Conservation (phyloP, 768 basidiomycete species). For the Psilocybe azurescens region DNA sequence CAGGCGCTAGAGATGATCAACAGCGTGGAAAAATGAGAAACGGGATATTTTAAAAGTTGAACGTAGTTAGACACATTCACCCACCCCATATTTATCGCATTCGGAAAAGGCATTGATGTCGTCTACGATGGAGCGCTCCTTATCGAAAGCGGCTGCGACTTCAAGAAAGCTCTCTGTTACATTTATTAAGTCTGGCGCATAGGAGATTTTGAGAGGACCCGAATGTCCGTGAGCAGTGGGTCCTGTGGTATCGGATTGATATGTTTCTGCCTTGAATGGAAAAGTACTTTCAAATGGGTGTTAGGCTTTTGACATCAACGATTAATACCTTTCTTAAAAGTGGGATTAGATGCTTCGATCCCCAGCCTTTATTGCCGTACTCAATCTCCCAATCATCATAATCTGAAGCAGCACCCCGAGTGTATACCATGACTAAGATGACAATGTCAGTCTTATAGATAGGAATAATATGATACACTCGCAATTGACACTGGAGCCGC, state of each 20-base stretch:
- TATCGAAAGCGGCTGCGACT: conserved; percentile 52
- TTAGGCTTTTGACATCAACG: neutral
- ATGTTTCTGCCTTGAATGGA: conserved; percentile 43
- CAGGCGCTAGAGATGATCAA: neutral
- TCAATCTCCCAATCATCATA: conserved; percentile 66
- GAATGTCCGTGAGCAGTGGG: conserved; percentile 48
- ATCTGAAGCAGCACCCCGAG: conserved; percentile 63
- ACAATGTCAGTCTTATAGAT: conserved; percentile 12
- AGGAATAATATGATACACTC: conserved; percentile 13
- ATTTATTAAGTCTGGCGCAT: conserved; percentile 41
- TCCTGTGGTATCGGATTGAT: conserved; percentile 29
- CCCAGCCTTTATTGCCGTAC: conserved; percentile 64
- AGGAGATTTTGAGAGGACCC: conserved; percentile 57
- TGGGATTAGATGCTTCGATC: conserved; percentile 60
- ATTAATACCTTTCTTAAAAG: conserved; percentile 56
- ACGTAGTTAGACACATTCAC: neutral
- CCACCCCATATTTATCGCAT: neutral
- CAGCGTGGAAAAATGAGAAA: too few species aligned
- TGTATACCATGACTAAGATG: conserved; percentile 54
- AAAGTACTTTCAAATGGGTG: neutral
- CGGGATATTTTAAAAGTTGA: neutral
- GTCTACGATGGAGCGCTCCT: conserved; percentile 19
- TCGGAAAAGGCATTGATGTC: neutral
- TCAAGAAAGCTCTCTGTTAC: conserved; percentile 52
- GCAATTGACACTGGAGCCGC: conserved; percentile 69